Conservation (phyloP, 345 rosid species). For the Arabis hirsuta region DNA sequence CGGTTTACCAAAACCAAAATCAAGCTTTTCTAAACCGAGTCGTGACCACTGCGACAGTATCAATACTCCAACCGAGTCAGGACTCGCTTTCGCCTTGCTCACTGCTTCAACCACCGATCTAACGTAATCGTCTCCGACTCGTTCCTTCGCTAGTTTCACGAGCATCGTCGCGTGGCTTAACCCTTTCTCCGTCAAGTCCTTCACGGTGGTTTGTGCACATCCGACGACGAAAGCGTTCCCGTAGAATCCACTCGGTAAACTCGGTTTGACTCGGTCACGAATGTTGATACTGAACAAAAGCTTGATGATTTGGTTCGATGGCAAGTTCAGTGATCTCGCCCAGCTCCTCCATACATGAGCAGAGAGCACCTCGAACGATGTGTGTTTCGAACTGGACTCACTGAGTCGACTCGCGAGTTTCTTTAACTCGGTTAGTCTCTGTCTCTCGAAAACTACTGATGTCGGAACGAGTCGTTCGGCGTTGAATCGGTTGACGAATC, state of each 20-base stretch:
- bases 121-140: conserved; percentile 61
- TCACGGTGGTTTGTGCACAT: conserved; percentile 63
- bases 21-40: conserved; percentile 75
- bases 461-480: conserved; percentile 68
- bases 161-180: conserved; percentile 60
- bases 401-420: conserved; percentile 49
- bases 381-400: conserved; percentile 42
- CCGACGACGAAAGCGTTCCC: conserved; percentile 89
- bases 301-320: conserved; percentile 65
- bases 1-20: conserved; percentile 80
- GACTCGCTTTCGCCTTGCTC: conserved; percentile 56
- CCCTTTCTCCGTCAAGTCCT: conserved; percentile 63
- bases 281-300: conserved; percentile 76
- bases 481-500: conserved; percentile 64
- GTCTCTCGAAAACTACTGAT: conserved; percentile 51
- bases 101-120: conserved; percentile 63
- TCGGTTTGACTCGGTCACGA: conserved; percentile 71
- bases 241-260: conserved; percentile 72
- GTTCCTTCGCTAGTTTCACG: conserved; percentile 69
- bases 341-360: conserved; percentile 93
- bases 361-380: conserved; percentile 77
- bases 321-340: conserved; percentile 70
- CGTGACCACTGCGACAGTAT: conserved; percentile 89
- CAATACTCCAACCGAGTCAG: conserved; percentile 75
- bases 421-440: conserved; percentile 57